Percentiles rank a stretch among this genome's conserved stretches.
Evolutionary conservation across 1,284 basidiomycete species (phyloP).

Genomic region (Fomitopsis pinicola): DNA sequence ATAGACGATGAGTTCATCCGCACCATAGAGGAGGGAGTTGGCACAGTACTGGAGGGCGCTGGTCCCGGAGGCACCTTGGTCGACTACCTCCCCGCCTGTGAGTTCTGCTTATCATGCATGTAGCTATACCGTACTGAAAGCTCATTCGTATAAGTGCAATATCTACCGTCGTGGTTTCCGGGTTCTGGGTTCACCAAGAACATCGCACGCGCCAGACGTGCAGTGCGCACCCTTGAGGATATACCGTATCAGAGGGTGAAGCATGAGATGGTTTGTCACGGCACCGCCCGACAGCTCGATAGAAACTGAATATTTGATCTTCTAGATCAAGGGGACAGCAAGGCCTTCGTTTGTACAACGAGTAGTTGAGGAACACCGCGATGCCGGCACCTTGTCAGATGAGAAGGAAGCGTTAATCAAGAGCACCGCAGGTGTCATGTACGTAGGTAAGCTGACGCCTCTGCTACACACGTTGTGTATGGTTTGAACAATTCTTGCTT

Average conservation of each 20-base stretch:
- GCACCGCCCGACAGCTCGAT: too few relatives aligned
- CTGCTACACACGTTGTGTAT: background rate
- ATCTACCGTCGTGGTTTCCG: constrained; percentile 20
- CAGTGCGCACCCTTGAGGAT: constrained; percentile 14
- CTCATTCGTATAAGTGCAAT: too few relatives aligned
- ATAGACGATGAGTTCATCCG: too few relatives aligned
- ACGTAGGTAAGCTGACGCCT: too few relatives aligned
- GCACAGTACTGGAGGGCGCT: constrained; percentile 9
- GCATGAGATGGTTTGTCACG: too few relatives aligned
- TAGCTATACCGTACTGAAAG: background rate
- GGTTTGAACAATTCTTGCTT: too few relatives aligned
- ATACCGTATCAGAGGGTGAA: constrained; percentile 21
- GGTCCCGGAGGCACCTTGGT: constrained; percentile 14
- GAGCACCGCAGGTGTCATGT: too few relatives aligned
- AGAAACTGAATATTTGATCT: constrained; percentile 18
- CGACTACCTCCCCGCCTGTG: background rate
- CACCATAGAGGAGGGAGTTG: too few relatives aligned
- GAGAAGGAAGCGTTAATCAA: too few relatives aligned
- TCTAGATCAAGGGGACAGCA: background rate
- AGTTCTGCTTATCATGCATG: constrained; percentile 3
- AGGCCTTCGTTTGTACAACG: too few relatives aligned
- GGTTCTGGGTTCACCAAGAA: constrained; percentile 24
- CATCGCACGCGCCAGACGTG: constrained; percentile 10
- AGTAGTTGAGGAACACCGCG: too few relatives aligned
- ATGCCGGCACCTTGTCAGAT: too few relatives aligned